Conservation (phyloP, 495 filamentous ascomycete genomes). For the Bacidia rubella region DNA sequence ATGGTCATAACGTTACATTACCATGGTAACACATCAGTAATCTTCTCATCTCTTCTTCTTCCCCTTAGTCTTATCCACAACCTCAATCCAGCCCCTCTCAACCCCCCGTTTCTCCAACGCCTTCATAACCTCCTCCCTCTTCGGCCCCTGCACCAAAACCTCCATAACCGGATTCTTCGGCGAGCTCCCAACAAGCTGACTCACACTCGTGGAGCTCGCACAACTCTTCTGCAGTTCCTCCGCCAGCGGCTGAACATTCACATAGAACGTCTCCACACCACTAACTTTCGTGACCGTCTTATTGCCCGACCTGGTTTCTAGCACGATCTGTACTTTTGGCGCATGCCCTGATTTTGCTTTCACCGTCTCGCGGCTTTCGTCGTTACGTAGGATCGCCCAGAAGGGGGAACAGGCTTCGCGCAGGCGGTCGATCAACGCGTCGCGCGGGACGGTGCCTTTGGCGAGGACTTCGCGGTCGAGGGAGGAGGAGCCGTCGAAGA, state of each 20-base stretch:
- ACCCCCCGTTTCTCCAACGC: constrained; percentile 50
- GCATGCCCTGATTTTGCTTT: constrained; percentile 50
- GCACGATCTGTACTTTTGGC: constrained; percentile 43
- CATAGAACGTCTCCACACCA: constrained; percentile 48
- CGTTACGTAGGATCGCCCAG: constrained; percentile 43
- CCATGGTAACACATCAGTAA: too few species aligned
- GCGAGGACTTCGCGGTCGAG: constrained; percentile 44
- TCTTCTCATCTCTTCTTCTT: constrained; percentile 43
- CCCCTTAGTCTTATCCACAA: constrained; percentile 58
- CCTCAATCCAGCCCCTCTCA: constrained; percentile 42
- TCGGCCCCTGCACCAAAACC: constrained; percentile 57
- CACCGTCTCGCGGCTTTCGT: constrained; percentile 34
- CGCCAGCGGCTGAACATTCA: constrained; percentile 46
- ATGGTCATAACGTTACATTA: too few species aligned
- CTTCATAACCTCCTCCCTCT: constrained; percentile 44
- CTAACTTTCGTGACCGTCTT: constrained; percentile 55
- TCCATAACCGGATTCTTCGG: constrained; percentile 55
- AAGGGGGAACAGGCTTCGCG: constrained; percentile 36
- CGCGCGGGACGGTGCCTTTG: constrained; percentile 46
- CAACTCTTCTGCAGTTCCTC: constrained; percentile 61
- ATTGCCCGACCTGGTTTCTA: constrained; percentile 54
- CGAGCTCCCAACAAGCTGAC: constrained; percentile 42
- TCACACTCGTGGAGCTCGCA: constrained; percentile 55
- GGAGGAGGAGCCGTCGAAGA: constrained; percentile 36
- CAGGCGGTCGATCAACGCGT: constrained; percentile 48